These are phyloP conservation scores for Cruciata laevipes DNA, from an alignment of 257 asterid genomes.

Conservation along the genomic window DNA sequence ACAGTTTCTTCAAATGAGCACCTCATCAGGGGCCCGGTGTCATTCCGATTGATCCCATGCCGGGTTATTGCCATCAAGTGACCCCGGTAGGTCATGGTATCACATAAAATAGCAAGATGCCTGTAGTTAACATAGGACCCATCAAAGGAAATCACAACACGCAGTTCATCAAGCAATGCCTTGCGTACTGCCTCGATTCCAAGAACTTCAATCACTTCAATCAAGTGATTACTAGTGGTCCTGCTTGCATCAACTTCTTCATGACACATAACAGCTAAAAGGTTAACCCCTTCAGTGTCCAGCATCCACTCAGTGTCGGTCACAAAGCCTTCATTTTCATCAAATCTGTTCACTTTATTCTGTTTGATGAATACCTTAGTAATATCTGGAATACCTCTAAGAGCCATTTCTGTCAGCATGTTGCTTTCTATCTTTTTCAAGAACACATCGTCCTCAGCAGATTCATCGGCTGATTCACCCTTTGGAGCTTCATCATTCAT, in stretches of 20 bases:
- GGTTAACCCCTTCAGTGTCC: slow-evolving; percentile 97
- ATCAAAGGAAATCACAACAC: slow-evolving; percentile 95
- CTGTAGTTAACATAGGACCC: slow-evolving; percentile 96
- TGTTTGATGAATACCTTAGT: slow-evolving; percentile 93
- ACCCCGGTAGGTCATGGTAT: slow-evolving; percentile 99
- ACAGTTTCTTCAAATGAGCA: slow-evolving; percentile 98
- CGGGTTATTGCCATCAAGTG: slow-evolving; percentile 99
- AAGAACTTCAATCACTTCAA: slow-evolving; percentile 94
- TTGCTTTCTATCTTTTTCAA: slow-evolving; percentile 93
- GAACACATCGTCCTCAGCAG: slow-evolving; percentile 97
- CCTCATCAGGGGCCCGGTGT: slow-evolving; percentile 99
- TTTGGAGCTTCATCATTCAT: slow-evolving; percentile 98
- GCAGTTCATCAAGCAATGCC: slow-evolving; percentile 86
- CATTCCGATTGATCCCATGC: slow-evolving; percentile 91
- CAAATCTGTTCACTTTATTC: slow-evolving; percentile 66
- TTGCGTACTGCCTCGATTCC: slow-evolving; percentile 97
- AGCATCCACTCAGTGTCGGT: slow-evolving; percentile 96
- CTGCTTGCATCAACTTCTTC: slow-evolving; percentile 88
- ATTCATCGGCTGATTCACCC: slow-evolving; percentile 79
- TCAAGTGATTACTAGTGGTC: slow-evolving; percentile 92
- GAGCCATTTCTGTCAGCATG: slow-evolving; percentile 99
- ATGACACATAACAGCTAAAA: slow-evolving; percentile 85
- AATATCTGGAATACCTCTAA: slow-evolving; percentile 96
- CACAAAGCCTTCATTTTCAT: slow-evolving; percentile 71
- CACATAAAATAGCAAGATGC: slow-evolving; percentile 91